Percentiles rank a stretch among this genome's conserved stretches.
These are phyloP conservation scores for Tolypocladium paradoxum DNA, from an alignment of 2,329 filamentous ascomycete genomes.

Conservation along the genomic window DNA sequence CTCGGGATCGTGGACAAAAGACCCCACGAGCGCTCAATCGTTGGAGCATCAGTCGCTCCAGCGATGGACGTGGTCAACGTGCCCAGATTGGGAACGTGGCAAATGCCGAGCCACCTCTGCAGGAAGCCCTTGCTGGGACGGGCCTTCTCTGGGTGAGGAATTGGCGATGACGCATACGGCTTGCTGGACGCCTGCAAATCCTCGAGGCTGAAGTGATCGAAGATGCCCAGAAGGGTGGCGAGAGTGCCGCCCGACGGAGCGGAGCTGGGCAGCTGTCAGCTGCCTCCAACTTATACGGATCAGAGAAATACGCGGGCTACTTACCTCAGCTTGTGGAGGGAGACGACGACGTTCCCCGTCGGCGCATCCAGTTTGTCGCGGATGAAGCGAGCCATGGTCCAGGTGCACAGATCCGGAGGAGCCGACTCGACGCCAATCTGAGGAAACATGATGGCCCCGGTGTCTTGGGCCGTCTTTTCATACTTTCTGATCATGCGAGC, in stretches of 20 bases:
- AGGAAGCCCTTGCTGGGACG: conserved; percentile 20
- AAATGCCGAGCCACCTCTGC: conserved; percentile 38
- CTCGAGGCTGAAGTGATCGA: conserved; percentile 40
- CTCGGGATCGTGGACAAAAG: conserved; percentile 36
- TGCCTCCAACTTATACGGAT: neutral
- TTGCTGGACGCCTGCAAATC: conserved; percentile 33
- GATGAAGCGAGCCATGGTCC: conserved; percentile 38
- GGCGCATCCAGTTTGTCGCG: conserved; percentile 36
- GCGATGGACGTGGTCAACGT: conserved; percentile 43
- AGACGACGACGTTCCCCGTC: conserved; percentile 43
- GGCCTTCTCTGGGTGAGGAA: conserved; percentile 30
- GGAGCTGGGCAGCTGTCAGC: conserved; percentile 7
- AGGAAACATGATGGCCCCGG: conserved; percentile 49
- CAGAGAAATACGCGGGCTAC: conserved; percentile 4
- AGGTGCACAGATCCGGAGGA: conserved; percentile 48
- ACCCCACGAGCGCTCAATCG: conserved; percentile 54
- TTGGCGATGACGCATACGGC: conserved; percentile 48
- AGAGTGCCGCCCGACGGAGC: conserved; percentile 56
- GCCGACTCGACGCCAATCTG: conserved; percentile 53
- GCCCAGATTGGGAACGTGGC: conserved; percentile 40
- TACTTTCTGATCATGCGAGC: conserved; percentile 51
- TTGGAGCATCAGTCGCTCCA: conserved; percentile 36
- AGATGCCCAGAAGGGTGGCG: conserved; percentile 50
- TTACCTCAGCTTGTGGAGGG: conserved; percentile 31
- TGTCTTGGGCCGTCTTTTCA: conserved; percentile 37